Conservation (phyloP, 768 basidiomycete genomes). For the Leccinum subtestaceum region DNA sequence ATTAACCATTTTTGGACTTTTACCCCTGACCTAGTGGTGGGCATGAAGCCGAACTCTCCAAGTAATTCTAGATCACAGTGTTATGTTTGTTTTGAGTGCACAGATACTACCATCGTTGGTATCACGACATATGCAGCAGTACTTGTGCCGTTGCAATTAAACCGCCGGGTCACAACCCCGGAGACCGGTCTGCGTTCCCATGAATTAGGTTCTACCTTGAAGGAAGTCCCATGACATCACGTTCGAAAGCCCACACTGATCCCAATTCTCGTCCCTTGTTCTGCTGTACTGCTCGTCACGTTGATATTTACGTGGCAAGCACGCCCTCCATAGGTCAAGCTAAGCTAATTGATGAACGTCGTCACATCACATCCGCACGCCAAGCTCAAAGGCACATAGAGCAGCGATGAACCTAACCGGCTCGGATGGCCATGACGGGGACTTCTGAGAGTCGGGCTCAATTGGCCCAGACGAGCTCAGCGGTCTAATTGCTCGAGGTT, state of each 20-base stretch:
- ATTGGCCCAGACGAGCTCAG: not conserved
- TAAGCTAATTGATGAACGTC: not conserved
- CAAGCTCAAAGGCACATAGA: constrained; percentile 10
- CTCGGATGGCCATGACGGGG: not conserved
- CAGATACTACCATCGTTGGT: too few species aligned
- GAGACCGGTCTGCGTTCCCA: too few species aligned
- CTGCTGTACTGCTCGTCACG: too few species aligned
- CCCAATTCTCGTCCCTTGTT: too few species aligned
- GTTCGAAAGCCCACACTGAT: too few species aligned
- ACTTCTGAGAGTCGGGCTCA: not conserved
- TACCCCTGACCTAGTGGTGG: not conserved
- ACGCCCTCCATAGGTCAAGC: not conserved
- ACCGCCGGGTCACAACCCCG: too few species aligned
- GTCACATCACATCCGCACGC: not conserved
- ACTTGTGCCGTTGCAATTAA: too few species aligned
- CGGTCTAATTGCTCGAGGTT: not conserved
- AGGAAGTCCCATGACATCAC: too few species aligned
- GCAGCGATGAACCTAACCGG: not conserved
- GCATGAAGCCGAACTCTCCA: not conserved
- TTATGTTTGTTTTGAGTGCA: too few species aligned
- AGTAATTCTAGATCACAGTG: not conserved
- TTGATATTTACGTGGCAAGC: not conserved
- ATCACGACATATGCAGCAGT: too few species aligned
- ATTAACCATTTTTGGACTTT: constrained; percentile 9
- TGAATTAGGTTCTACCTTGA: too few species aligned